phyloP scores from a whole-genome alignment of 2,329 filamentous ascomycete species.

The Metarhizium humberi region DNA sequence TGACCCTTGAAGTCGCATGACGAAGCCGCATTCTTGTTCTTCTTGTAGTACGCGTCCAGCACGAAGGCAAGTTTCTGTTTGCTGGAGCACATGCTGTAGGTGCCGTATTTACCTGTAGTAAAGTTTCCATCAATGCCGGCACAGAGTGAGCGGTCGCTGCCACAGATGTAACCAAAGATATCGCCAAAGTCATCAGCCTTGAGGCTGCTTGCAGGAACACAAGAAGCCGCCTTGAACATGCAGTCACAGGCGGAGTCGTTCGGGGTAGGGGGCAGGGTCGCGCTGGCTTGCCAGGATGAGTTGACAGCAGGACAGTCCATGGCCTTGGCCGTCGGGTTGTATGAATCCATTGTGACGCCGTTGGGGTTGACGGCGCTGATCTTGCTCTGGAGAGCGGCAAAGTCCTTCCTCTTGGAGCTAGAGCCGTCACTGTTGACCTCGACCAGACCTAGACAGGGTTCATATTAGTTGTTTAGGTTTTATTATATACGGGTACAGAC shows the following conservation, averaged over 20 bases:
- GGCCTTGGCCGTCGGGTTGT: conserved; percentile 67
- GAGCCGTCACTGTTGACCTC: conserved; percentile 40
- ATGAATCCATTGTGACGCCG: conserved; percentile 55
- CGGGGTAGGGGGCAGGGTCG: conserved; percentile 70
- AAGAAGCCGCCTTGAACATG: conserved; percentile 70
- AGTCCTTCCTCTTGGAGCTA: conserved; percentile 65
- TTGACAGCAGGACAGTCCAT: conserved; percentile 61
- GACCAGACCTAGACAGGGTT: conserved; percentile 49
- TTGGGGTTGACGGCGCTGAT: conserved; percentile 59
- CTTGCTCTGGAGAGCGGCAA: conserved; percentile 58
- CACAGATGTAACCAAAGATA: conserved; percentile 73
- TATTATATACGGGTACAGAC: conserved; percentile 4
- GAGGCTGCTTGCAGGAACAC: conserved; percentile 53
- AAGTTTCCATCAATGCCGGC: conserved; percentile 48
- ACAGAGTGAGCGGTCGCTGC: conserved; percentile 46
- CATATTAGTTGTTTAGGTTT: background rate
- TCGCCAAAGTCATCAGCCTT: conserved; percentile 49
- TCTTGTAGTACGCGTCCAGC: conserved; percentile 63
- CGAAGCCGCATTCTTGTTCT: conserved; percentile 37
- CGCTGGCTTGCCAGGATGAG: conserved; percentile 53
- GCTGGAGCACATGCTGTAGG: conserved; percentile 67
- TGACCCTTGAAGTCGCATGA: conserved; percentile 64
- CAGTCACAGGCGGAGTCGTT: conserved; percentile 74
- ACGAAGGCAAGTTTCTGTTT: conserved; percentile 65
- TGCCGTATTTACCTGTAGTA: conserved; percentile 50